phyloP scores from a whole-genome alignment of 177 flowering plant species.

The Vitis hybrid region DNA sequence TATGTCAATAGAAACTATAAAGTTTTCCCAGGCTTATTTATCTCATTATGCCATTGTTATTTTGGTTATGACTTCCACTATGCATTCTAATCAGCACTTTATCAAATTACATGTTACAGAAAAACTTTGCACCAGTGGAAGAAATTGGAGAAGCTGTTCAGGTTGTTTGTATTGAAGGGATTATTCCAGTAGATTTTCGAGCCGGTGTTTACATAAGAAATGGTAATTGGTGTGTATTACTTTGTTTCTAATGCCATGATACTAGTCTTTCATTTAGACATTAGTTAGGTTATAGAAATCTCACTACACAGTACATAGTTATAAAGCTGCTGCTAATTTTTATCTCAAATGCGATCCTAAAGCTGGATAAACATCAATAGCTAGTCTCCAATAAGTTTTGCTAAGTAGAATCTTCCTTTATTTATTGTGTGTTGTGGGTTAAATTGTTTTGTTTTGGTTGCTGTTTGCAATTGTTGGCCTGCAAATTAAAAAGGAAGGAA shows the following conservation, averaged over 20 bases:
- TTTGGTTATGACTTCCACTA: neutral
- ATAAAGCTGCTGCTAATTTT: no score
- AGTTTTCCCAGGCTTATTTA: neutral
- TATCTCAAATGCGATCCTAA: no score
- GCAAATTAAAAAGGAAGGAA: no score
- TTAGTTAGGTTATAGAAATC: neutral
- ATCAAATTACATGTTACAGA: constrained; percentile 15
- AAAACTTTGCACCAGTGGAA: constrained; percentile 42
- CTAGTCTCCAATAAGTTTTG: no score
- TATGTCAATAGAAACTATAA: neutral
- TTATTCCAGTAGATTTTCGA: constrained; percentile 38
- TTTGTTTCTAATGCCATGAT: neutral
- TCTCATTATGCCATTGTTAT: neutral
- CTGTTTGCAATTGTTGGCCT: no score
- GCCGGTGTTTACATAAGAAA: constrained; percentile 48
- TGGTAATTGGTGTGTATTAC: constrained; percentile 21
- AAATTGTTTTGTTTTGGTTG: no score
- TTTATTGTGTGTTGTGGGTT: no score
- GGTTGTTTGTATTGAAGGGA: constrained; percentile 26
- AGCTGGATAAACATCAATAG: no score
- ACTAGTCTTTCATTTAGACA: constrained; percentile 9
- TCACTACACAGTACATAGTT: neutral
- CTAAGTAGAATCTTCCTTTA: no score
- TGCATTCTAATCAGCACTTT: neutral
- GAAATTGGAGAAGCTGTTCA: constrained; percentile 26